Conservation (phyloP, 768 basidiomycete genomes). For the Agrocybe praecox region DNA sequence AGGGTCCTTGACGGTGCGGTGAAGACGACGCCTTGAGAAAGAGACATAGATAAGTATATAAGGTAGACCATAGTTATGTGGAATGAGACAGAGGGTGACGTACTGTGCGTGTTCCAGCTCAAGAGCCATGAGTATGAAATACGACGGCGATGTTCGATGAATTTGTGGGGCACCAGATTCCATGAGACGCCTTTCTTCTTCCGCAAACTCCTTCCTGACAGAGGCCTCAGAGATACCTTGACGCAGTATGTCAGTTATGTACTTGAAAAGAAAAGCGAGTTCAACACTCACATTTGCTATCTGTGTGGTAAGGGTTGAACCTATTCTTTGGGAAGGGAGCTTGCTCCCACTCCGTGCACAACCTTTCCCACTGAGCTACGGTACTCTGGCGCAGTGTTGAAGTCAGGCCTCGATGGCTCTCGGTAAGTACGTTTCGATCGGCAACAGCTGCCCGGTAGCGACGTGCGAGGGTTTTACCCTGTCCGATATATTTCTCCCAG, state of each 20-base stretch:
- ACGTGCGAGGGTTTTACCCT: background rate
- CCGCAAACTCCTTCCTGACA: background rate
- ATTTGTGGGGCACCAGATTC: background rate
- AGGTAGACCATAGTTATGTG: background rate
- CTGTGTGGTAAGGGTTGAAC: slow-evolving; percentile 1
- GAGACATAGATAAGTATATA: slow-evolving; percentile 5
- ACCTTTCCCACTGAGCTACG: background rate
- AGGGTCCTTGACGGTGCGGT: no score
- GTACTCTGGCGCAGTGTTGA: background rate
- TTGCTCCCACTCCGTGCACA: slow-evolving; percentile 4
- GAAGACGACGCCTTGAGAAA: background rate
- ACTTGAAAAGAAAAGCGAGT: background rate
- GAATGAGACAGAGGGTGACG: background rate
- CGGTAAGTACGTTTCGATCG: background rate
- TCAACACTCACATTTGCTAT: background rate
- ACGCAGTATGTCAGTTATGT: background rate
- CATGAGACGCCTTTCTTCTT: background rate
- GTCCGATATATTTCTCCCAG: background rate
- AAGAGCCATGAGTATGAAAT: background rate
- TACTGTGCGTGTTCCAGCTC: slow-evolving; percentile 7
- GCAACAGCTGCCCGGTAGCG: background rate
- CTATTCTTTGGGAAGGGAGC: slow-evolving; percentile 1
- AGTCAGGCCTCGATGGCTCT: background rate
- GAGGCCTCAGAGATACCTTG: background rate
- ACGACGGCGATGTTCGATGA: background rate